Conservation (phyloP, 345 rosid genomes). For the Mallotus nudiflorus region DNA sequence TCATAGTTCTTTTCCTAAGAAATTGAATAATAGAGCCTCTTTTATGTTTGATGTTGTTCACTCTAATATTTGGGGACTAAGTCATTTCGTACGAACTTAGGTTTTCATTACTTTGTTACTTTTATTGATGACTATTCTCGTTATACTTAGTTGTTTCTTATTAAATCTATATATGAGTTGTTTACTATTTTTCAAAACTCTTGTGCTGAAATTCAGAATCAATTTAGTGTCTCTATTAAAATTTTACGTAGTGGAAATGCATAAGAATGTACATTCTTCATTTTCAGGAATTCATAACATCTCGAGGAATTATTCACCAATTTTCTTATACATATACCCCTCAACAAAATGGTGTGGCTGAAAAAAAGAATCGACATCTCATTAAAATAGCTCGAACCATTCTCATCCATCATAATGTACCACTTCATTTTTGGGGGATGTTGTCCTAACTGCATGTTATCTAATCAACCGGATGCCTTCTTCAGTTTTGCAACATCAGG, state of each 20-base stretch:
- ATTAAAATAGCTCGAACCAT: background rate
- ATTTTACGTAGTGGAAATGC: background rate
- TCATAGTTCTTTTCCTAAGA: too few species aligned
- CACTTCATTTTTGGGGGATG: background rate
- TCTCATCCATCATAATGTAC: background rate
- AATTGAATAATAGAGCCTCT: too few species aligned
- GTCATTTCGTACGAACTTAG: too few species aligned
- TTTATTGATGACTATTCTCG: background rate
- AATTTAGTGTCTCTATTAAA: background rate
- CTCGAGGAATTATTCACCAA: too few species aligned
- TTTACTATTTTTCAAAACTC: background rate
- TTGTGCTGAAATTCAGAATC: background rate
- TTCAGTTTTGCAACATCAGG: too few species aligned
- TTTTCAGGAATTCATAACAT: background rate
- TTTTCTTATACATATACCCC: background rate
- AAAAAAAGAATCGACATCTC: background rate
- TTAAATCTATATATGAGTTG: background rate
- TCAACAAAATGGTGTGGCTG: background rate
- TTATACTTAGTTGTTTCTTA: background rate
- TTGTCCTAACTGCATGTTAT: too few species aligned
- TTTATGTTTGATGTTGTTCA: too few species aligned
- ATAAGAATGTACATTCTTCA: background rate
- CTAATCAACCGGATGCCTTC: background rate
- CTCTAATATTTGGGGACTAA: too few species aligned
- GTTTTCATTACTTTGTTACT: background rate